Conservation (phyloP, 768 basidiomycete genomes). For the Cystobasidium tubakii region DNA sequence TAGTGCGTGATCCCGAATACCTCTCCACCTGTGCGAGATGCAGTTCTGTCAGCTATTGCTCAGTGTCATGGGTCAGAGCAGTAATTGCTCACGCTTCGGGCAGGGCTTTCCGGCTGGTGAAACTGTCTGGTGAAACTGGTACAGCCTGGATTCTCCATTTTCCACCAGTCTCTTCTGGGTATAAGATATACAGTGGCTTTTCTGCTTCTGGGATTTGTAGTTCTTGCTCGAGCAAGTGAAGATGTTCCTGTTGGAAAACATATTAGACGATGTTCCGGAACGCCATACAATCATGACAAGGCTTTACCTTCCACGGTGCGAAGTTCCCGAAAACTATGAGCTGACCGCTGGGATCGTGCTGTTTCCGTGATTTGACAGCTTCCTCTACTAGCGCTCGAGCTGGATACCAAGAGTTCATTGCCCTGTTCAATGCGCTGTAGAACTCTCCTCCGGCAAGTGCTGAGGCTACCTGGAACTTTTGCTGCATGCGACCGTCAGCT, state of each 20-base stretch:
- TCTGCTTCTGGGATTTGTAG: slow-evolving; percentile 53
- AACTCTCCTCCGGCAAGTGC: slow-evolving; percentile 79
- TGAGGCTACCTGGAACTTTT: slow-evolving; percentile 72
- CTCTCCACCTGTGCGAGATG: slow-evolving; percentile 62
- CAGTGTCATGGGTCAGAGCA: no score
- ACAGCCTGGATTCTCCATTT: slow-evolving; percentile 91
- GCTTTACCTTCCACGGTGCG: slow-evolving; percentile 78
- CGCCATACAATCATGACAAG: background rate
- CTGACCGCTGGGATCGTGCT: slow-evolving; percentile 64
- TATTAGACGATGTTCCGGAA: background rate
- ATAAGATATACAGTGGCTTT: slow-evolving; percentile 75
- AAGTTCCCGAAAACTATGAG: slow-evolving; percentile 74
- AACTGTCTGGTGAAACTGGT: slow-evolving; percentile 71
- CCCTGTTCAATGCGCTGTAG: slow-evolving; percentile 68
- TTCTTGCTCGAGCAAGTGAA: slow-evolving; percentile 76
- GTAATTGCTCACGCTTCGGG: slow-evolving; percentile 59
- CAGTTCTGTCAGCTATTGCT: background rate
- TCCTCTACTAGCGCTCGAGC: slow-evolving; percentile 70
- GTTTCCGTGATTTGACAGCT: slow-evolving; percentile 57
- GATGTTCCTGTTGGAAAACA: slow-evolving; percentile 62
- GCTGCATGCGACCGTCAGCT: slow-evolving; percentile 51
- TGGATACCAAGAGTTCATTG: slow-evolving; percentile 83
- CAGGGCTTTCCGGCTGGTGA: slow-evolving; percentile 81
- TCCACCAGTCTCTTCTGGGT: slow-evolving; percentile 67
- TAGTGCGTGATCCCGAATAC: slow-evolving; percentile 75